These are phyloP conservation scores for Sclerotinia trifoliorum DNA, from an alignment of 2,329 filamentous ascomycete genomes.

Conservation along the genomic window DNA sequence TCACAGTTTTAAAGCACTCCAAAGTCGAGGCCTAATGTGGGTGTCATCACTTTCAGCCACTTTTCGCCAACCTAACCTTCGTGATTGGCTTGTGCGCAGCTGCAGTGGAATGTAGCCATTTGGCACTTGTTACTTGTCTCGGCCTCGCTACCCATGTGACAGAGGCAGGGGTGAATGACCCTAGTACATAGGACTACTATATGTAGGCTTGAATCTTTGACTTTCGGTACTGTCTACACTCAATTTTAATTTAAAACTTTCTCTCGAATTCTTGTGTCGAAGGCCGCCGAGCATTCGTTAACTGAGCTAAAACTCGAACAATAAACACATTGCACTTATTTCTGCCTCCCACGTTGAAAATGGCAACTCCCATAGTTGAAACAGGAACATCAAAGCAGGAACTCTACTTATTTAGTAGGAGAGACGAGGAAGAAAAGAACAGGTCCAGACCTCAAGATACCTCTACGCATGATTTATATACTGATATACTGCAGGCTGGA, in stretches of 20 bases:
- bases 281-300: neutral
- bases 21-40: neutral
- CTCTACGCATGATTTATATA: neutral
- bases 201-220: neutral
- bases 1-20: neutral
- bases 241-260: neutral
- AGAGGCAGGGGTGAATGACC: too few relatives aligned
- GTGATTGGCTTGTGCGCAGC: neutral
- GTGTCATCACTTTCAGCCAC: neutral
- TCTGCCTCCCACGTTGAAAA: neutral
- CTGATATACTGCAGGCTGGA: neutral
- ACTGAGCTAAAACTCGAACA: neutral
- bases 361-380: neutral
- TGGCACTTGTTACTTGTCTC: neutral
- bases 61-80: neutral
- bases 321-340: neutral
- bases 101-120: neutral
- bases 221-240: neutral
- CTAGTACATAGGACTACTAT: neutral
- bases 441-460: neutral
- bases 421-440: slow-evolving; percentile 2
- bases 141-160: neutral
- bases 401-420: slow-evolving; percentile 4
- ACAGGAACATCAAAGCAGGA: neutral
- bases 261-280: neutral